A percentile compares a stretch with the other conserved stretches of the same genome.
These are phyloP conservation scores for Penicillium sp. DNA, from an alignment of 2,329 filamentous ascomycete species.

Conservation along the genomic window DNA sequence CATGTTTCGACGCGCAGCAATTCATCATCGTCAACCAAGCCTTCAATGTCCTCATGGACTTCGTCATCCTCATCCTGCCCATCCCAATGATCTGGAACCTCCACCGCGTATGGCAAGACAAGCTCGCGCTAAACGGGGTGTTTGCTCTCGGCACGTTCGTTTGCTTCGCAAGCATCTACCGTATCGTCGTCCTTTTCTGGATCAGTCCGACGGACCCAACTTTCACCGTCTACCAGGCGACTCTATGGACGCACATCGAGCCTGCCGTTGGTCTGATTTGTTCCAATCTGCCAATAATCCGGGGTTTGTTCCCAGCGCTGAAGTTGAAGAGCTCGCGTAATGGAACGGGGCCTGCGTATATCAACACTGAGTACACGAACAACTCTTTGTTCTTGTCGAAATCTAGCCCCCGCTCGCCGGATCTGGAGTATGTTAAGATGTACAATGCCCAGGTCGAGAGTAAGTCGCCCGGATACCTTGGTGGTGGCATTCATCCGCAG, in stretches of 20 bases:
- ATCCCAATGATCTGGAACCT: constrained; percentile 38
- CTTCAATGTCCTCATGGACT: constrained; percentile 36
- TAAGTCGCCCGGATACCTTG: constrained; percentile 8
- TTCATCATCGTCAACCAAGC: constrained; percentile 37
- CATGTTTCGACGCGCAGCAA: constrained; percentile 28
- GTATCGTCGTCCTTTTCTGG: constrained; percentile 37
- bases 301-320: constrained; percentile 32
- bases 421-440: constrained; percentile 31
- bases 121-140: constrained; percentile 34
- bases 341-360: constrained; percentile 23
- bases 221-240: constrained; percentile 35
- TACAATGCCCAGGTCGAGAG: constrained; percentile 19
- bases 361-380: constrained; percentile 27
- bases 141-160: constrained; percentile 34
- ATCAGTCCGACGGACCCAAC: constrained; percentile 30
- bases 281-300: constrained; percentile 36
- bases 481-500: constrained; percentile 15
- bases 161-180: constrained; percentile 38
- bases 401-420: constrained; percentile 26
- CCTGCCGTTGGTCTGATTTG: constrained; percentile 36
- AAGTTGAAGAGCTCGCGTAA: constrained; percentile 25
- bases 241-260: constrained; percentile 38
- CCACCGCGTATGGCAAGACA: constrained; percentile 36
- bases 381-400: constrained; percentile 25
- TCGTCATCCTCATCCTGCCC: constrained; percentile 31